Conservation (phyloP, 305 asterid genomes). For the Salvia sclarea region DNA sequence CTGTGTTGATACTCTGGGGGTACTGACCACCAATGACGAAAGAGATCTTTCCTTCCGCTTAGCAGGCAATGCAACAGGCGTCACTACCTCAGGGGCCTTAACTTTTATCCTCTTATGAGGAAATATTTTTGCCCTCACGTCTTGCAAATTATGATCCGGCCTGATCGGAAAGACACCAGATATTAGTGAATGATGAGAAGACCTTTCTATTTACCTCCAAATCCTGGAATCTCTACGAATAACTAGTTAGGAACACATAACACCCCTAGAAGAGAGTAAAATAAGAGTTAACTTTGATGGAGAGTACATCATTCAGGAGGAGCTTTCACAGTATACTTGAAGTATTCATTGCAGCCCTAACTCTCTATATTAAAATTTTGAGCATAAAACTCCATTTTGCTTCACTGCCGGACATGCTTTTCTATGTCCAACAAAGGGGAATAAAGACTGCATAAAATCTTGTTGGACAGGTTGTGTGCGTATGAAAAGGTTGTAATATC, state of each 20-base stretch:
- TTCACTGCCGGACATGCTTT: neutral
- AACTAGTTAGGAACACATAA: neutral
- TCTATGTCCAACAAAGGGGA: slow-evolving; percentile 24
- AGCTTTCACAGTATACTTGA: neutral
- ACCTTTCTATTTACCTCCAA: slow-evolving; percentile 6
- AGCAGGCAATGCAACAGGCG: slow-evolving; percentile 46
- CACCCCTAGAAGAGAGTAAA: slow-evolving; percentile 2
- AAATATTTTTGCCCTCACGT: slow-evolving; percentile 59
- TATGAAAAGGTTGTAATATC: neutral
- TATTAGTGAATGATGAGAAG: slow-evolving; percentile 5
- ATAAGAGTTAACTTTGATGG: neutral
- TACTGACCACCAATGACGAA: slow-evolving; percentile 64
- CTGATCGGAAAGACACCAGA: slow-evolving; percentile 34
- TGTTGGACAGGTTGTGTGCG: slow-evolving; percentile 4
- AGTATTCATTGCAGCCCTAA: neutral
- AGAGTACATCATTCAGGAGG: slow-evolving; percentile 5
- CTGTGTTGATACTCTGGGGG: slow-evolving; percentile 61
- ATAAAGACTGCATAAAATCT: slow-evolving; percentile 18
- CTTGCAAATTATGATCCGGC: slow-evolving; percentile 74
- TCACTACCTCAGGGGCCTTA: slow-evolving; percentile 49
- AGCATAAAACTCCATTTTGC: slow-evolving; percentile 3
- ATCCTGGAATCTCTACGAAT: slow-evolving; percentile 12
- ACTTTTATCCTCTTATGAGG: slow-evolving; percentile 54
- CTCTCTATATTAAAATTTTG: neutral
- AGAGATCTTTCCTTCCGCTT: slow-evolving; percentile 78